Conservation (phyloP, 2,329 filamentous ascomycete genomes). For the Fusarium anthophilum region DNA sequence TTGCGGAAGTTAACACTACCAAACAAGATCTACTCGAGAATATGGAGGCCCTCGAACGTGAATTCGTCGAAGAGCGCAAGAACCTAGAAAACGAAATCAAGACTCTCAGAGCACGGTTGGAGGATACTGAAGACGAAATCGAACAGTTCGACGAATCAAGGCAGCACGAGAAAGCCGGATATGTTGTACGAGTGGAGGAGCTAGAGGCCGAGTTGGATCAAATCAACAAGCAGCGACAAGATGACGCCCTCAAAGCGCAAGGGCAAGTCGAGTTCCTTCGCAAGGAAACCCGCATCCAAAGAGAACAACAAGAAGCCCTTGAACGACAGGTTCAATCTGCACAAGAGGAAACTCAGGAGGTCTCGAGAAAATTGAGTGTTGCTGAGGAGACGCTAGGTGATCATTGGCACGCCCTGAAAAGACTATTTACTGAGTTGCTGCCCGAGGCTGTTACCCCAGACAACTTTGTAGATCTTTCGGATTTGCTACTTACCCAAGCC, state of each 20-base stretch:
- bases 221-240: constrained; percentile 64
- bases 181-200: constrained; percentile 73
- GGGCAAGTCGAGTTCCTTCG: constrained; percentile 71
- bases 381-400: constrained; percentile 62
- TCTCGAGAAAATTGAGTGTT: constrained; percentile 60
- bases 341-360: constrained; percentile 62
- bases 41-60: constrained; percentile 88
- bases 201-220: constrained; percentile 78
- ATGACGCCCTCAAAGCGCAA: constrained; percentile 66
- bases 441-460: constrained; percentile 62
- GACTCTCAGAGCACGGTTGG: constrained; percentile 77
- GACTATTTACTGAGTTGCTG: constrained; percentile 67
- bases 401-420: constrained; percentile 64
- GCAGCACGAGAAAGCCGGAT: constrained; percentile 79
- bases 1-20: constrained; percentile 88
- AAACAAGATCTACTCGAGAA: constrained; percentile 96
- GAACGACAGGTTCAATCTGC: constrained; percentile 65
- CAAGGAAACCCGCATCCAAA: constrained; percentile 67
- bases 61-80: constrained; percentile 86
- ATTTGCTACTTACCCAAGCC: constrained; percentile 66
- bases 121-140: constrained; percentile 92
- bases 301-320: constrained; percentile 67
- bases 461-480: constrained; percentile 67
- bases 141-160: constrained; percentile 84
- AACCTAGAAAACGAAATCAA: constrained; percentile 84